Percentiles rank a stretch among this genome's conserved stretches.
Conservation (phyloP, 495 filamentous ascomycete genomes). For the Bacidia gigantensis region DNA sequence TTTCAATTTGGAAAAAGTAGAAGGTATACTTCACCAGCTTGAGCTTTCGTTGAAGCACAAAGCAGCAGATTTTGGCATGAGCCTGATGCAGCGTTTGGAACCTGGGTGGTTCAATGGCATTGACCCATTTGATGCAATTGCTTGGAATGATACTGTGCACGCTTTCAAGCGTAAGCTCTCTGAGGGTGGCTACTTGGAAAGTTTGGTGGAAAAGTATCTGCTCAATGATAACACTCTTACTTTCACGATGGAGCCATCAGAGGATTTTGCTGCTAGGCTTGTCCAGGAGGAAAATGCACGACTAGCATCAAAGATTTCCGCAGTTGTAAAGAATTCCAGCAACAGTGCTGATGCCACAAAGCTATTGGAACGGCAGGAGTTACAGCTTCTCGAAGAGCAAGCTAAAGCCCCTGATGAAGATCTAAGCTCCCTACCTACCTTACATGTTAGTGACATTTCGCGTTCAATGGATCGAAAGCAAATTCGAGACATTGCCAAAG, state of each 20-base stretch:
- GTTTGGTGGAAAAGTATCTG: slow-evolving; percentile 77
- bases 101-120: slow-evolving; percentile 89
- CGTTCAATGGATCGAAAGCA: slow-evolving; percentile 57
- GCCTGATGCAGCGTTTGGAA: slow-evolving; percentile 72
- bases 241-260: slow-evolving; percentile 86
- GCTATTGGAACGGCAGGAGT: slow-evolving; percentile 57
- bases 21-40: slow-evolving; percentile 84
- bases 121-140: slow-evolving; percentile 78
- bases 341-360: slow-evolving; percentile 54
- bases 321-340: slow-evolving; percentile 53
- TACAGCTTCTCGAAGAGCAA: slow-evolving; percentile 71
- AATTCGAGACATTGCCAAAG: slow-evolving; percentile 52
- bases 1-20: slow-evolving; percentile 78
- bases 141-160: slow-evolving; percentile 75
- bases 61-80: slow-evolving; percentile 85
- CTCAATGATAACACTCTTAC: slow-evolving; percentile 73
- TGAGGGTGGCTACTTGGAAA: slow-evolving; percentile 66
- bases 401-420: slow-evolving; percentile 68
- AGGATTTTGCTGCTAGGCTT: slow-evolving; percentile 57
- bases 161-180: slow-evolving; percentile 63
- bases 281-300: slow-evolving; percentile 62
- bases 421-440: slow-evolving; percentile 72
- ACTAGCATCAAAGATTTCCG: slow-evolving; percentile 52
- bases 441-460: slow-evolving; percentile 79
- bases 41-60: slow-evolving; percentile 88